Conservation (phyloP, 2,329 filamentous ascomycete species). For the Metarhizium sp. region DNA sequence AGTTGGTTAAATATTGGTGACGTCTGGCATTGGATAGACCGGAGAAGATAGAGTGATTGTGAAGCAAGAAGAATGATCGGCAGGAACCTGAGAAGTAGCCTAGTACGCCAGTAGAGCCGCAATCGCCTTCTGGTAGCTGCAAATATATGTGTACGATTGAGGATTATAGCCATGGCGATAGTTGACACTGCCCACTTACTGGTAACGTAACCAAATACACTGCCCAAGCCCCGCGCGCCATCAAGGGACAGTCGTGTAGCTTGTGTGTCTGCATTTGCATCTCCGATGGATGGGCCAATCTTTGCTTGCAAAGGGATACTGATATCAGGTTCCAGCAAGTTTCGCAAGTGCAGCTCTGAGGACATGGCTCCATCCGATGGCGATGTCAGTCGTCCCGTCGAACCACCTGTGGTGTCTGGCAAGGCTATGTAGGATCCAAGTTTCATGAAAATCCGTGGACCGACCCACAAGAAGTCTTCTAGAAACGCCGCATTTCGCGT, state of each 20-base stretch:
- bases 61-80: conserved; percentile 61
- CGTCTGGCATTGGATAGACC: conserved; percentile 88
- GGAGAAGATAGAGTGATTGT: conserved; percentile 63
- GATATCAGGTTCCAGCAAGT: conserved; percentile 19
- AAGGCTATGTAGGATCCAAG: conserved; percentile 54
- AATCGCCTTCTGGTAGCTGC: conserved; percentile 77
- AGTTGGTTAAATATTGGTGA: conserved; percentile 60
- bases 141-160: conserved; percentile 91
- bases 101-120: conserved; percentile 62
- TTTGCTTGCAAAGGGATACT: not conserved
- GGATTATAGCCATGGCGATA: conserved; percentile 72
- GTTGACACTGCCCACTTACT: conserved; percentile 89
- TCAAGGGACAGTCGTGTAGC: conserved; percentile 45
- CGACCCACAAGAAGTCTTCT: conserved; percentile 58
- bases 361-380: conserved; percentile 12
- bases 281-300: not conserved
- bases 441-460: conserved; percentile 61
- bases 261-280: conserved; percentile 9
- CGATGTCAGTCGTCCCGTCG: conserved; percentile 28
- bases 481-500: conserved; percentile 54
- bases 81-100: conserved; percentile 58
- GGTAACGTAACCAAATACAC: conserved; percentile 82
- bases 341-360: conserved; percentile 16
- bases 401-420: conserved; percentile 53
- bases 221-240: conserved; percentile 62